These are phyloP conservation scores for Saposhnikovia divaricata DNA, from an alignment of 129 eudicot species.

Conservation along the genomic window DNA sequence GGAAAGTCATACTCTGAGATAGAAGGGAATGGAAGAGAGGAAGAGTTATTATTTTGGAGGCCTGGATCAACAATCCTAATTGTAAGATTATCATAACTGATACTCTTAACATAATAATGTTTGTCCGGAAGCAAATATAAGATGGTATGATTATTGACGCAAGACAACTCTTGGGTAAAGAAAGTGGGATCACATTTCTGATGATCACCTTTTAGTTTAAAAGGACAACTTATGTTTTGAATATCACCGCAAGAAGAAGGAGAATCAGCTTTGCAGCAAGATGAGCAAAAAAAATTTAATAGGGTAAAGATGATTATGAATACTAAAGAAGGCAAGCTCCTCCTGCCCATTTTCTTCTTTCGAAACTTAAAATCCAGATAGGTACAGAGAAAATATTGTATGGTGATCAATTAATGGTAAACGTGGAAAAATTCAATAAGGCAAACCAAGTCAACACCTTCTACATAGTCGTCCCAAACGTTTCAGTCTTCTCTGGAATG, in stretches of 20 bases:
- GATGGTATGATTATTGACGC: neutral
- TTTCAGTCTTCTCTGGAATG: too few species aligned
- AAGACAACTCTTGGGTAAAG: neutral
- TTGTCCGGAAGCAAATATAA: neutral
- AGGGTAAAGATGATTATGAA: neutral
- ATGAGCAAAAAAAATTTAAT: neutral
- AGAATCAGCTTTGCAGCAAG: neutral
- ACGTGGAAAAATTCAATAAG: too few species aligned
- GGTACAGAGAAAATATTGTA: neutral
- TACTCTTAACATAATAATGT: neutral
- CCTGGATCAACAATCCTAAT: constrained; percentile 2
- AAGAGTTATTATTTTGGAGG: neutral
- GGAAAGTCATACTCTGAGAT: neutral
- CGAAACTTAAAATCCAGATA: neutral
- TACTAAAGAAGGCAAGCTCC: neutral
- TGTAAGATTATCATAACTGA: neutral
- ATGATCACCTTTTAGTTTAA: neutral
- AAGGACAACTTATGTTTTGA: constrained; percentile 1
- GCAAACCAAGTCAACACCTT: too few species aligned
- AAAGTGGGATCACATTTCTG: neutral
- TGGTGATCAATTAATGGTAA: too few species aligned
- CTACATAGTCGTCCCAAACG: too few species aligned
- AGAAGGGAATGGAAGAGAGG: neutral
- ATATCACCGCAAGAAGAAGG: constrained; percentile 3
- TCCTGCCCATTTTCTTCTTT: neutral